Evolutionary conservation across 148 eudicot genomes (phyloP), one percentile per base, ranked within the genome.

Genomic region (Heliamphora exappendiculata): DNA sequence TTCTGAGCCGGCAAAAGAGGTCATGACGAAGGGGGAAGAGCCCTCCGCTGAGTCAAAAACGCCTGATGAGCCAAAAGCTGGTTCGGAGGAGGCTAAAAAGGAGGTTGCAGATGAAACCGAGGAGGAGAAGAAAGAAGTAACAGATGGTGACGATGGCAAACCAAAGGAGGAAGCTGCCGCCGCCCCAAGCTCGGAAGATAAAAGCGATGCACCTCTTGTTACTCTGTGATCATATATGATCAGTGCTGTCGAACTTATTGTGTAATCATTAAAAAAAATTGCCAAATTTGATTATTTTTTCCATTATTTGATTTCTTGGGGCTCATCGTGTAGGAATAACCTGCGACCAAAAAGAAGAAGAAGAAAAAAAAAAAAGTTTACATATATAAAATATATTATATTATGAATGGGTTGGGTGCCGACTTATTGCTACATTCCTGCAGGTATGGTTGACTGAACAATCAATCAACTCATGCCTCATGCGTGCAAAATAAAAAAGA

Each of bases 131-230:
- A 57, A 69, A 62, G 78, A 71, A 3, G 68, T 36, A 5, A 42
- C 33, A 11, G 62, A 26, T 41, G 76, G 31, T 70, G 70, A 42
- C 45, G 68, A 45, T 7, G 5, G 34, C 37, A 55, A 79, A 59
- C 73, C 74, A 26, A 36, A 66, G 47, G 78, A 76, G 45, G 69
- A 37, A 29, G 55, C n/a, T 16, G 78, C 53, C 16, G 76, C 76
- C 20, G 76, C 75, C 41, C 84, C 75, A 50, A 76, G 50, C 36
- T 49, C 80, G n/a, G 81, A 81, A 57, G 86, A 83, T 9, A 78
- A 85, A 76, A 85, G 74, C 54, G 87, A 89, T 75, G 86, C 79
- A 54, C 85, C 89, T 75, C 81, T 81, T 44, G 88, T 85, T 39
- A 81, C 88, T 45, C 67, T 81, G 13, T 84, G 82, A 80, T 50